Evolutionary conservation across 768 basidiomycete genomes (phyloP).

Genomic region (Podaxis carcinomalis): DNA sequence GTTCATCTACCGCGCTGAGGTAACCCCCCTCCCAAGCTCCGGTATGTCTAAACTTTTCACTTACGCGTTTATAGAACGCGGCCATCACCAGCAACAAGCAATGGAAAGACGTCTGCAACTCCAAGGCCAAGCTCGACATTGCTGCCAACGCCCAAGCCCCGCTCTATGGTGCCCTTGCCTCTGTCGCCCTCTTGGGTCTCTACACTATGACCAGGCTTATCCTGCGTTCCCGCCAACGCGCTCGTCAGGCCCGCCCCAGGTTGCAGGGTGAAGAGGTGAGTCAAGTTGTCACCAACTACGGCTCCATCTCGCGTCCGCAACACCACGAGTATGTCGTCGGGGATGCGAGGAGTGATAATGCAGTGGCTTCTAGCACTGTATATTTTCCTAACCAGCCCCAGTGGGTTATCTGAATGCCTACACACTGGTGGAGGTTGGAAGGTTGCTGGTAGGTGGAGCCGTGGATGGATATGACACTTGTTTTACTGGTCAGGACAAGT

Average conservation of each 20-base stretch:
- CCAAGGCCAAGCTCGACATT: slow-evolving; percentile 18
- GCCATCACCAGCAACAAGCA: slow-evolving; percentile 53
- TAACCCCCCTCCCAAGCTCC: too few relatives aligned
- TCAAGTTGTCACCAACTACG: slow-evolving; percentile 34
- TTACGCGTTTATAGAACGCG: slow-evolving; percentile 30
- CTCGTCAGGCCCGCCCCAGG: slow-evolving; percentile 33
- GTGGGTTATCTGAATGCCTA: slow-evolving; percentile 28
- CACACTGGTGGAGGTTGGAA: not conserved
- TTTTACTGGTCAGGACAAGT: not conserved
- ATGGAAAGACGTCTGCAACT: slow-evolving; percentile 45
- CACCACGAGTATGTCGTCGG: slow-evolving; percentile 11
- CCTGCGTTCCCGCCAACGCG: slow-evolving; percentile 35
- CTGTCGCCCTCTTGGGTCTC: slow-evolving; percentile 34
- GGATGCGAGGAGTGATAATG: slow-evolving; percentile 16
- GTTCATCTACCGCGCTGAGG: too few relatives aligned
- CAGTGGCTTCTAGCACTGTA: slow-evolving; percentile 14
- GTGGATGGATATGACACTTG: not conserved
- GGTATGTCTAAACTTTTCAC: too few relatives aligned
- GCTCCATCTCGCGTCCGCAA: slow-evolving; percentile 26
- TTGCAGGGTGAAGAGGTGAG: slow-evolving; percentile 48
- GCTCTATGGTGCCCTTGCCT: slow-evolving; percentile 33
- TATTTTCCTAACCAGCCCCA: slow-evolving; percentile 31
- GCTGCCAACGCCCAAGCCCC: slow-evolving; percentile 25
- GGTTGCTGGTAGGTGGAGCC: not conserved
- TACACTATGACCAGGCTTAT: slow-evolving; percentile 33